phyloP scores from a whole-genome alignment of 2,329 filamentous ascomycete genomes.

The Aaosphaeria pasadenensis region DNA sequence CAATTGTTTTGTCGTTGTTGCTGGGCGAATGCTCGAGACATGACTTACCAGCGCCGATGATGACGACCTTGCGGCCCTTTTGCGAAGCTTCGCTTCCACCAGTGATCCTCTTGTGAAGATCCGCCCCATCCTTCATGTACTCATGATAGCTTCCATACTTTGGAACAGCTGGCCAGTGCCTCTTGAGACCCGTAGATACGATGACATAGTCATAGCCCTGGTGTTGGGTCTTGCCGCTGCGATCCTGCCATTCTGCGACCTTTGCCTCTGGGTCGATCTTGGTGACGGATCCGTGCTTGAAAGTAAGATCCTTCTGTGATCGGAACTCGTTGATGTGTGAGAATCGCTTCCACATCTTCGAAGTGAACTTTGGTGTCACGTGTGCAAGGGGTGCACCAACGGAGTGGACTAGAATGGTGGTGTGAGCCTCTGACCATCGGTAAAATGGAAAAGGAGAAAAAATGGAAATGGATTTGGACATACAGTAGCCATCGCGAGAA shows the following conservation, averaged over 20 bases:
- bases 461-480: conserved; percentile 22
- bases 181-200: conserved; percentile 65
- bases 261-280: conserved; percentile 59
- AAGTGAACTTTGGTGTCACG: conserved; percentile 60
- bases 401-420: conserved; percentile 58
- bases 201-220: conserved; percentile 71
- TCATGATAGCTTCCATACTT: conserved; percentile 60
- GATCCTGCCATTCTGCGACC: conserved; percentile 55
- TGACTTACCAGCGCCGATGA: conserved; percentile 65
- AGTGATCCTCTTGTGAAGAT: conserved; percentile 53
- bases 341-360: conserved; percentile 69
- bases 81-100: conserved; percentile 23
- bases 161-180: conserved; percentile 71
- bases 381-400: conserved; percentile 74
- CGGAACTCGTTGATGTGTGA: conserved; percentile 65
- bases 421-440: conserved; percentile 8
- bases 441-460: conserved; percentile 3
- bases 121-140: conserved; percentile 61
- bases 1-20: background rate
- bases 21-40: background rate
- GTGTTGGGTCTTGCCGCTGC: conserved; percentile 45
- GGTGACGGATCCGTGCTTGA: conserved; percentile 64
- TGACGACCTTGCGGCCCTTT: conserved; percentile 53
- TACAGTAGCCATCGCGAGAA: conserved; percentile 81
- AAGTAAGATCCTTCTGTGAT: conserved; percentile 54